Evolutionary conservation across 148 eudicot genomes (phyloP), one percentile per base, ranked within the genome.

Genomic region (Rhododendron kiyosumense): DNA sequence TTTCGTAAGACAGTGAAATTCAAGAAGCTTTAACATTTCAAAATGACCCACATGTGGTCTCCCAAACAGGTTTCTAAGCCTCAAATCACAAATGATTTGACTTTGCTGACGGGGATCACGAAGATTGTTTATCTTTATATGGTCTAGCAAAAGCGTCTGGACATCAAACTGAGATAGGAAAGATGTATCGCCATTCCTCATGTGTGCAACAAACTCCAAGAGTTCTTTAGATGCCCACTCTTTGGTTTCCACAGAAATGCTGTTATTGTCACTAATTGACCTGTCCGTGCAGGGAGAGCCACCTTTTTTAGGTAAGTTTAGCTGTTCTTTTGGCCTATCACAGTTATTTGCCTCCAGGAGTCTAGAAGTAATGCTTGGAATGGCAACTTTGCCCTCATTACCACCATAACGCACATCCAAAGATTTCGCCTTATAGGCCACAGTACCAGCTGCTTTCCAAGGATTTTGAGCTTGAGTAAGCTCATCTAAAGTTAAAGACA

Each of bases 11-110:
- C 57, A 84, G 65, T 92, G 94, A 89, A 79, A 91, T 73, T 95
- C 98, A 77, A 97, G 95, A 90, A 97, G 94, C 91, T 95, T 95
- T 45, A 94, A 89, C 99, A 97, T 95, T 89, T 97, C 99, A 89
- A 94, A 88, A 80, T 94, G 96, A 86, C 94, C 98, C 77, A 95
- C 95, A 41, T 93, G 93, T 28, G 92, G 89, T 89, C 92, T 97
- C 69, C 92, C 91, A 87, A 97, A 94, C 84, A 97, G 88, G 91
- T n/a, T 91, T 79, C 80, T 89, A 86, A 97, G 93, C 92, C 98
- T 91, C 54, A 51, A 83, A 90, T 97, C 99, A 89, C 99, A 97
- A 81, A 94, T 88, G 24, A 97, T 92, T 89, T 97, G 98, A 88
- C 93, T 93, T 88, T 93, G 93, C 79, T 78, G 91, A 11, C 85